These are phyloP conservation scores for Erythrobasidium hasegawianum DNA, from an alignment of 1,284 basidiomycete genomes.

Conservation along the genomic window DNA sequence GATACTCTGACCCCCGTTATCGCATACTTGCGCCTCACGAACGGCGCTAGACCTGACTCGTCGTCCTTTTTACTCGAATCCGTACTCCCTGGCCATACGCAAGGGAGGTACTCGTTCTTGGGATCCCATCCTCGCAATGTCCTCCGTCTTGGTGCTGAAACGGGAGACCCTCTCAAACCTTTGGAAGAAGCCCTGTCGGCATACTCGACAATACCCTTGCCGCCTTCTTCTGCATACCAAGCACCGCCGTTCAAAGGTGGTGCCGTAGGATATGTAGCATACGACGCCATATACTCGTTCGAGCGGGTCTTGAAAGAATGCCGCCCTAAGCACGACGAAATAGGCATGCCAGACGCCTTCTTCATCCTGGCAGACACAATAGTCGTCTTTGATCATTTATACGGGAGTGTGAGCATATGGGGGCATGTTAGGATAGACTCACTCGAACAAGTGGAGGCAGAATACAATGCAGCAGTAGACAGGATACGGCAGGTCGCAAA, in stretches of 20 bases:
- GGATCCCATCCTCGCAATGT: constrained; percentile 57
- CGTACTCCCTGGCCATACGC: constrained; percentile 81
- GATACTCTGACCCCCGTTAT: constrained; percentile 96
- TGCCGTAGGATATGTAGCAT: constrained; percentile 94
- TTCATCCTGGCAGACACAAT: constrained; percentile 96
- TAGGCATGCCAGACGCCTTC: constrained; percentile 86
- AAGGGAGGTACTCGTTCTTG: constrained; percentile 92
- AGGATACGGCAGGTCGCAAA: constrained; percentile 71
- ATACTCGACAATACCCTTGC: constrained; percentile 54
- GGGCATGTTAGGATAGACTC: constrained; percentile 23
- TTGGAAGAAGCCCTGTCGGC: constrained; percentile 81
- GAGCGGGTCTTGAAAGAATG: constrained; percentile 74
- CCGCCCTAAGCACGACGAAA: constrained; percentile 63
- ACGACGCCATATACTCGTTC: constrained; percentile 94
- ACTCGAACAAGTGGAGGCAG: constrained; percentile 11
- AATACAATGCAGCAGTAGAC: constrained; percentile 22
- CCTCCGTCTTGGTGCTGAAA: constrained; percentile 58
- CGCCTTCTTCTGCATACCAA: constrained; percentile 12
- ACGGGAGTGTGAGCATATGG: constrained; percentile 79
- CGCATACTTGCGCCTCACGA: constrained; percentile 88
- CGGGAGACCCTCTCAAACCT: constrained; percentile 79
- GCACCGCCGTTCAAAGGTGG: constrained; percentile 59
- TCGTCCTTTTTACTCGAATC: constrained; percentile 85
- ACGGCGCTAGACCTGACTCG: constrained; percentile 56
- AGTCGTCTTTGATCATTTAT: constrained; percentile 95